Conservation (phyloP, 495 filamentous ascomycete species). For the Daldinia decipiens region DNA sequence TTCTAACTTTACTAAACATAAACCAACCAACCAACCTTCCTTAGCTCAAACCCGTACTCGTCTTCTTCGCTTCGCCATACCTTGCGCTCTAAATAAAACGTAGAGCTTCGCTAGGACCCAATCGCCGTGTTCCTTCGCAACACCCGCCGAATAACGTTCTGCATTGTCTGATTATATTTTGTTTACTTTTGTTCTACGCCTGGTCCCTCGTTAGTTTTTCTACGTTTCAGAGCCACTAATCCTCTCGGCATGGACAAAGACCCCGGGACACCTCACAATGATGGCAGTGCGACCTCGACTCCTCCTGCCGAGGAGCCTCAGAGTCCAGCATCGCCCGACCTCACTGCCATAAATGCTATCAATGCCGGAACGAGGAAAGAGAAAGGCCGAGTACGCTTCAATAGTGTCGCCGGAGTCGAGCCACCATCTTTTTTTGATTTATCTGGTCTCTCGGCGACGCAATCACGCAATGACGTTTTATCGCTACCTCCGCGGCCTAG, state of each 20-base stretch:
- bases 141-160: constrained; percentile 13
- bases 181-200: constrained; percentile 19
- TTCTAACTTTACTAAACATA: constrained; percentile 25
- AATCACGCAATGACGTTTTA: constrained; percentile 20
- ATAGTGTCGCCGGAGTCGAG: constrained; percentile 44
- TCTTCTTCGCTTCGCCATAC: constrained; percentile 21
- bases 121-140: constrained; percentile 15
- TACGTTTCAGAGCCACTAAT: constrained; percentile 19
- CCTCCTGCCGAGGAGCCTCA: constrained; percentile 40
- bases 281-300: constrained; percentile 40
- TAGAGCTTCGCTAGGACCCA: constrained; percentile 42
- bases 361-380: constrained; percentile 37
- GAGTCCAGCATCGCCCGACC: constrained; percentile 32
- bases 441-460: constrained; percentile 24
- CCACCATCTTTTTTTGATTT: constrained; percentile 35
- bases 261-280: constrained; percentile 34
- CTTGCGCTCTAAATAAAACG: constrained; percentile 26
- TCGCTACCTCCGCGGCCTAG: constrained; percentile 40
- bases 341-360: constrained; percentile 11
- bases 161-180: constrained; percentile 15
- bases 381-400: constrained; percentile 49
- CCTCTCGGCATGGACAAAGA: constrained; percentile 38
- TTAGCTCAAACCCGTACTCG: constrained; percentile 20
- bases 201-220: constrained; percentile 25
- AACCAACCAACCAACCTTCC: not conserved